phyloP scores from a whole-genome alignment of 768 basidiomycete species.

The Leccinum incarnatum region DNA sequence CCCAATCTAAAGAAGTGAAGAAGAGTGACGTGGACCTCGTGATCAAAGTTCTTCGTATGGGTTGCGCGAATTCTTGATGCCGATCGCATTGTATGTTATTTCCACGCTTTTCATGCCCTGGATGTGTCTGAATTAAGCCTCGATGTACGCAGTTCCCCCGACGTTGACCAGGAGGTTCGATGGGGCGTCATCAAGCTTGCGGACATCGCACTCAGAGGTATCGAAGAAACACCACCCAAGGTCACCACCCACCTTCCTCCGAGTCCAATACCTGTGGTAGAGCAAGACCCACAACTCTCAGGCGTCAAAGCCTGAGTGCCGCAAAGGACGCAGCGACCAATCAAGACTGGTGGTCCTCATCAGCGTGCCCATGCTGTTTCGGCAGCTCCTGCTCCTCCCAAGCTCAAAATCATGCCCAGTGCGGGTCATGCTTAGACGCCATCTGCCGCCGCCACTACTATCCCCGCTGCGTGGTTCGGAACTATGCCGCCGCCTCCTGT shows the following conservation, averaged over 20 bases:
- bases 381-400: conserved; percentile 41
- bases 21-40: conserved; percentile 81
- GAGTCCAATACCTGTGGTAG: conserved; percentile 57
- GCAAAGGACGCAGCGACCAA: conserved; percentile 35
- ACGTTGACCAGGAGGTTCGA: conserved; percentile 84
- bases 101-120: conserved; percentile 2
- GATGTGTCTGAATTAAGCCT: not conserved
- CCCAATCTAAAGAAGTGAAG: conserved; percentile 71
- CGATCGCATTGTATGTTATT: conserved; percentile 67
- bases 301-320: conserved; percentile 44
- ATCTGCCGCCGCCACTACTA: conserved; percentile 15
- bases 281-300: conserved; percentile 54
- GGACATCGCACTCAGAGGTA: conserved; percentile 80
- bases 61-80: conserved; percentile 77
- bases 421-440: conserved; percentile 14
- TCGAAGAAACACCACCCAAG: conserved; percentile 82
- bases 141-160: conserved; percentile 52
- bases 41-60: conserved; percentile 85
- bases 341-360: conserved; percentile 36
- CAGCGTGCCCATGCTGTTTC: conserved; percentile 30
- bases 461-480: conserved; percentile 6
- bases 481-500: conserved; percentile 32
- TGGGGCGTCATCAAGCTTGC: conserved; percentile 91
- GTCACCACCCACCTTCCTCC: conserved; percentile 78
- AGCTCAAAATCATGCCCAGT: conserved; percentile 48